Percentiles rank a stretch among this genome's conserved stretches.
These are phyloP conservation scores for Vigna hirtella DNA, from an alignment of 306 rosid species.

Conservation along the genomic window DNA sequence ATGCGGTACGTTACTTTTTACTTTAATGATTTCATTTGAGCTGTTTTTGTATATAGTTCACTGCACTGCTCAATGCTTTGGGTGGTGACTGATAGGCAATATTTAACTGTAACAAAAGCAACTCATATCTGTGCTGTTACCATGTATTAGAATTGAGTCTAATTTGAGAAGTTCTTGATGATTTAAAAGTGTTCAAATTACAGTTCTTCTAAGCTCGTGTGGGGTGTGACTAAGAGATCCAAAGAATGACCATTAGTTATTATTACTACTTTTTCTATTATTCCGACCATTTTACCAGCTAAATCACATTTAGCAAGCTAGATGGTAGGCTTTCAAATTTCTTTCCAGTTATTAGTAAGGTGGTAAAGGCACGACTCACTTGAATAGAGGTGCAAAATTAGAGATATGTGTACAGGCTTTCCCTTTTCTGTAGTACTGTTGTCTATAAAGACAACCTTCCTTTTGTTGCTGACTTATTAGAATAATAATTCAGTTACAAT, in stretches of 20 bases:
- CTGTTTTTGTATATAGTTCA: conserved; percentile 31
- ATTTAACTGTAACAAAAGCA: conserved; percentile 7
- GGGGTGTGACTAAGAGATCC: too few relatives aligned
- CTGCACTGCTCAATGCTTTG: conserved; percentile 24
- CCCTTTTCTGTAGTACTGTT: background rate
- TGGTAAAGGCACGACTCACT: background rate
- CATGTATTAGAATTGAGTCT: conserved; percentile 3
- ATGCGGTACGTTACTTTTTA: conserved; percentile 63
- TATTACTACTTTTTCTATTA: background rate
- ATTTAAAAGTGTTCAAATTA: background rate
- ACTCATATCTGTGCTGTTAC: conserved; percentile 3
- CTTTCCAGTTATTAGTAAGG: conserved; percentile 1
- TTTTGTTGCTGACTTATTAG: background rate
- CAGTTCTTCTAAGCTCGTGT: too few relatives aligned
- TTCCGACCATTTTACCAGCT: conserved; percentile 3
- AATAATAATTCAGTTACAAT: background rate
- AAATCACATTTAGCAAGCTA: conserved; percentile 5
- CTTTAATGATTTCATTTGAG: conserved; percentile 27
- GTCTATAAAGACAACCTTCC: background rate
- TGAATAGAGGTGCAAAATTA: background rate
- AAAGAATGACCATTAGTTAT: too few relatives aligned
- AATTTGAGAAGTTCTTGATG: conserved; percentile 5
- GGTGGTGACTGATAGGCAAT: conserved; percentile 17
- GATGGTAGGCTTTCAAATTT: background rate
- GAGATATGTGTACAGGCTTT: background rate